A percentile compares a stretch with the other conserved stretches of the same genome.
Conservation (phyloP, 2,329 filamentous ascomycete species). For the Colletotrichum sp. region DNA sequence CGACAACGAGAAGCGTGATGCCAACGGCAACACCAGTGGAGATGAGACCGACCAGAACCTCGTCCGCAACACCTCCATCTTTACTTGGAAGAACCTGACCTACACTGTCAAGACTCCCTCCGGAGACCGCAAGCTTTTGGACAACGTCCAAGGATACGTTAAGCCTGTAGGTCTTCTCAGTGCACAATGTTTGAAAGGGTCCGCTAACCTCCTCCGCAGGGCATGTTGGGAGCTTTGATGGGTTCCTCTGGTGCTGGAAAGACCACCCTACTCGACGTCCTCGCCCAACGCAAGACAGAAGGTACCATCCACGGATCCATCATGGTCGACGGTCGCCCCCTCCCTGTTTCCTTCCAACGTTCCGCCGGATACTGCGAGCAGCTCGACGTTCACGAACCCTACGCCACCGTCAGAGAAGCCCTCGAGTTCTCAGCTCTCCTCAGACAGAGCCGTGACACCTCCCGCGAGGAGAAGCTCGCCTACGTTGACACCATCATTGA, state of each 20-base stretch:
- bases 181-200: neutral
- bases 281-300: conserved; percentile 81
- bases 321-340: conserved; percentile 74
- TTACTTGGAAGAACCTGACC: conserved; percentile 76
- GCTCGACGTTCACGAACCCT: conserved; percentile 78
- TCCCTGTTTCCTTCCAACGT: conserved; percentile 77
- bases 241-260: conserved; percentile 83
- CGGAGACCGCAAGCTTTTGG: conserved; percentile 72
- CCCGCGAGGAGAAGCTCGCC: conserved; percentile 71
- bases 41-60: conserved; percentile 40
- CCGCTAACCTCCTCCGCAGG: neutral
- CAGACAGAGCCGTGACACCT: conserved; percentile 69
- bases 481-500: conserved; percentile 84
- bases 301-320: conserved; percentile 78
- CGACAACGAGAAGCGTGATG: conserved; percentile 16
- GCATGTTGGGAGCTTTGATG: conserved; percentile 81
- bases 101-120: conserved; percentile 70
- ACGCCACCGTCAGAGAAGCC: conserved; percentile 77
- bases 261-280: conserved; percentile 82
- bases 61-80: conserved; percentile 68
- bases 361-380: conserved; percentile 84
- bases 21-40: conserved; percentile 28
- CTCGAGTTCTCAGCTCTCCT: conserved; percentile 77
- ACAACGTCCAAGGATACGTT: conserved; percentile 84
- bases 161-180: conserved; percentile 58